Evolutionary conservation across 176 grass and related monocot genomes (phyloP).

Genomic region (Microstegium vimineum): DNA sequence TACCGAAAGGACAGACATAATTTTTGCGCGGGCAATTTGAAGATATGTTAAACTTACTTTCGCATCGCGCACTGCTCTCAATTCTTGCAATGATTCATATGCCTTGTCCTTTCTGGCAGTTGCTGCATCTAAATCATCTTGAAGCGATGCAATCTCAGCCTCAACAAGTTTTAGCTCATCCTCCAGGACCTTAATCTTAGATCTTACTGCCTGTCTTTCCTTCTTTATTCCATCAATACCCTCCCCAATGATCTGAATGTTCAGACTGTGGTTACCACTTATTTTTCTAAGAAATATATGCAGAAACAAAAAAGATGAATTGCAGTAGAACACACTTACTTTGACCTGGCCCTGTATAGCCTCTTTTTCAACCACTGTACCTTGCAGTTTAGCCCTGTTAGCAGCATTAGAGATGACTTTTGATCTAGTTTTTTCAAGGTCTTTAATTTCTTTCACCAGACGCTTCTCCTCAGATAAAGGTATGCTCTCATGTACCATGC

Average conservation of each 20-base stretch:
- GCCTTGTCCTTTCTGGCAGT: slow-evolving; percentile 56
- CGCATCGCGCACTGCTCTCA: slow-evolving; percentile 41
- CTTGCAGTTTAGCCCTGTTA: slow-evolving; percentile 72
- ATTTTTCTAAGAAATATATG: slow-evolving; percentile 4
- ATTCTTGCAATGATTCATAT: slow-evolving; percentile 40
- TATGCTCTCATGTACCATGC: slow-evolving; percentile 83
- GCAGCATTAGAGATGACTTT: slow-evolving; percentile 74
- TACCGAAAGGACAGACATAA: not conserved
- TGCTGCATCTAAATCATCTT: slow-evolving; percentile 45
- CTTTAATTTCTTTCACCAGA: slow-evolving; percentile 80
- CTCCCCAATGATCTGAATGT: slow-evolving; percentile 42
- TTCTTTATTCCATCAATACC: slow-evolving; percentile 60
- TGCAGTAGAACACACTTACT: slow-evolving; percentile 48
- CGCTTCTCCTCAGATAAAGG: slow-evolving; percentile 77
- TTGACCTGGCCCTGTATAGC: slow-evolving; percentile 83
- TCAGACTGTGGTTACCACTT: not conserved
- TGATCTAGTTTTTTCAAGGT: slow-evolving; percentile 81
- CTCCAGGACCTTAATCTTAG: slow-evolving; percentile 59
- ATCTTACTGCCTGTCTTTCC: slow-evolving; percentile 54
- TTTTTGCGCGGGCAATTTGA: not conserved
- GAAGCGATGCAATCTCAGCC: slow-evolving; percentile 31
- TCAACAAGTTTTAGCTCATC: slow-evolving; percentile 44
- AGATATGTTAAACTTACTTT: slow-evolving; percentile 30
- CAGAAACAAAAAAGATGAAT: slow-evolving; percentile 14
- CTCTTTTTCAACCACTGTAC: slow-evolving; percentile 74